A percentile compares a stretch with the other conserved stretches of the same genome.
Conservation (phyloP, 1,284 basidiomycete species). For the Puccinia brachypodii region DNA sequence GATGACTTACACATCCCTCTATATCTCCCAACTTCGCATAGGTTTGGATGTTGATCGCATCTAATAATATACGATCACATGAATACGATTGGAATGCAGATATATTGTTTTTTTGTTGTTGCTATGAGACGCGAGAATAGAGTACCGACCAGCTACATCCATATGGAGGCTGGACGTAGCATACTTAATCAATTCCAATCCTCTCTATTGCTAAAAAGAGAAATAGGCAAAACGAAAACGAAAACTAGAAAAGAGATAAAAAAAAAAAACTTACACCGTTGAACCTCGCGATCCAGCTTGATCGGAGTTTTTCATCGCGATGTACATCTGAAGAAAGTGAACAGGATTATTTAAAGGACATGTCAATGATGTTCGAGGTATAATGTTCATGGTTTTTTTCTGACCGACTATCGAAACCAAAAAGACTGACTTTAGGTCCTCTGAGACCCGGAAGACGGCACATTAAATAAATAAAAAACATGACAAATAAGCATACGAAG, state of each 20-base stretch:
- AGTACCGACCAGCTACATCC: constrained; percentile 53
- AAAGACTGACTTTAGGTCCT: constrained; percentile 17
- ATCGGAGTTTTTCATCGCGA: constrained; percentile 53
- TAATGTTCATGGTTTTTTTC: no score
- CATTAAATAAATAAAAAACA: background rate
- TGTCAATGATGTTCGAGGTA: no score
- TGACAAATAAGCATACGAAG: background rate
- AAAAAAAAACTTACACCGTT: constrained; percentile 45
- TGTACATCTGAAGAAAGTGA: constrained; percentile 53
- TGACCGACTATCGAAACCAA: background rate
- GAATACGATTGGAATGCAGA: background rate
- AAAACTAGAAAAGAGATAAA: background rate
- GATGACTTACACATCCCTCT: constrained; percentile 49
- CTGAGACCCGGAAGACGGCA: background rate
- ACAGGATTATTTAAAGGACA: background rate
- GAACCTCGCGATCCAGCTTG: constrained; percentile 51
- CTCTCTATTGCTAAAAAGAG: background rate
- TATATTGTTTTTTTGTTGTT: background rate
- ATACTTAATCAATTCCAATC: background rate
- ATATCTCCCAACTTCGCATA: constrained; percentile 49
- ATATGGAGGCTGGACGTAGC: constrained; percentile 52
- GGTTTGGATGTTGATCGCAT: constrained; percentile 56
- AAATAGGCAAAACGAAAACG: background rate
- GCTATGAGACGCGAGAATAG: background rate
- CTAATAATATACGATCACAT: background rate